Base-by-base conservation (phyloP, 2,329 filamentous ascomycete species). In the Botrytis cinerea region DNA sequence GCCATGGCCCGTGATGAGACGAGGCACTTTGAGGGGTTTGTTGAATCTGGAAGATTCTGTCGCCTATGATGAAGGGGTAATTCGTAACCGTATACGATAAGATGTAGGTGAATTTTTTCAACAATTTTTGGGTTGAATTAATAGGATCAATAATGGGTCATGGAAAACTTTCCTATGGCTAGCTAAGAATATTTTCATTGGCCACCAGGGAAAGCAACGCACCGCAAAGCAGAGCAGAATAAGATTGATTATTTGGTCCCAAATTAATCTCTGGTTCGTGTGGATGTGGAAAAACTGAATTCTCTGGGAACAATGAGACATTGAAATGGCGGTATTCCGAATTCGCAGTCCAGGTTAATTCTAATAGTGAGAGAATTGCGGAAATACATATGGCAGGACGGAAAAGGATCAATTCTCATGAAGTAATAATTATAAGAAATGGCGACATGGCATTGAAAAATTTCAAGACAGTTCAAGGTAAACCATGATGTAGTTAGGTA, bases 351-450 rank as follows among this genome's bases (percentile, higher is more conserved):
- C 64, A 68, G 64, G 54, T 54, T 25, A 38, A 40, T 22, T 28
- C 46, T 25, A 66, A 48, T 35, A 6, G 32, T 38, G 9, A 28
- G 38, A 54, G 51, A 28, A 18, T 9, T 9, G 28, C 40, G n/a
- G 38, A 45, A 64, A 64, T 46, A 1, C 45, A 40, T 45, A 45
- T 64, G 61, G 32, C 16, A 32, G 43, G 25, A 32, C 61, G 61
- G 61, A 45, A 62, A 63, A 45, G 61, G n/a, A 40, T 68, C 32
- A 68, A 68, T 68, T 68, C 22, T 51, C 64, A 68, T 68, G 64
- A 68, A 68, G 64, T 68, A 68, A 68, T 68, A 68, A 40, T 54
- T 68, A 68, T 68, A 54, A 67, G 45, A 67, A 67, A 67, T 51
- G 63, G 63, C 63, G 45, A 67, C 22, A 51, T 67, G 45, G 63